phyloP scores from a whole-genome alignment of 352 stramenopile genomes.

The Phytopythium oedochilum region DNA sequence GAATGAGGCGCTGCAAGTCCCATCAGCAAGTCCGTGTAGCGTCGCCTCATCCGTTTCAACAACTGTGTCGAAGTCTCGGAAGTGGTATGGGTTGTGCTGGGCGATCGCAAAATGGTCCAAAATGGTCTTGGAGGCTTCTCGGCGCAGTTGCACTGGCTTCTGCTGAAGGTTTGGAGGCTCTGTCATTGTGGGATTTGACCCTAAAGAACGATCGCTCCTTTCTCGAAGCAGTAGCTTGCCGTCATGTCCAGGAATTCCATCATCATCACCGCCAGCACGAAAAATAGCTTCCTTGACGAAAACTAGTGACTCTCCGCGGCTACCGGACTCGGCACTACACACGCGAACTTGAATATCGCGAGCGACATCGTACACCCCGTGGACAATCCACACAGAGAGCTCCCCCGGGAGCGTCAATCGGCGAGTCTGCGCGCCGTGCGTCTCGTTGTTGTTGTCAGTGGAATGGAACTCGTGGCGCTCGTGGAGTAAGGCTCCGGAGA shows the following conservation, averaged over 20 bases:
- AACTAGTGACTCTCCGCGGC: conserved; percentile 58
- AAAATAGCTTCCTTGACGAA: conserved; percentile 47
- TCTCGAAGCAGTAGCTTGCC: conserved; percentile 6
- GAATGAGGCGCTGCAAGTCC: conserved; percentile 21
- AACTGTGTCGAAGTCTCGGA: conserved; percentile 35
- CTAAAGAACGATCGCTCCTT: not conserved
- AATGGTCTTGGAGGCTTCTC: conserved; percentile 44
- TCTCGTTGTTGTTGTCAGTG: not conserved
- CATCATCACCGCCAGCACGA: conserved; percentile 35
- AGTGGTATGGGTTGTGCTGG: conserved; percentile 73
- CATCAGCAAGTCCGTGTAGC: not conserved
- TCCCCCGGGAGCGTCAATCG: conserved; percentile 19
- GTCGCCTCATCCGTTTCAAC: not conserved
- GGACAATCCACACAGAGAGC: conserved; percentile 30
- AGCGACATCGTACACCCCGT: conserved; percentile 39
- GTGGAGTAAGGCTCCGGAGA: conserved; percentile 36
- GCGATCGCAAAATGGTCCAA: conserved; percentile 69
- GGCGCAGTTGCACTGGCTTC: not conserved
- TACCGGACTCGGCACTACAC: conserved; percentile 58
- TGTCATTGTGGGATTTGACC: not conserved
- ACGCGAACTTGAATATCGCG: conserved; percentile 60
- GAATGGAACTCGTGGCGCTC: conserved; percentile 23
- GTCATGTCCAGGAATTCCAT: conserved; percentile 24
- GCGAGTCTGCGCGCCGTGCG: conserved; percentile 3
- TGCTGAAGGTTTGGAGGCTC: not conserved